Conservation (phyloP, 108 stramenopile species). For the Nannochloropsis granulata region DNA sequence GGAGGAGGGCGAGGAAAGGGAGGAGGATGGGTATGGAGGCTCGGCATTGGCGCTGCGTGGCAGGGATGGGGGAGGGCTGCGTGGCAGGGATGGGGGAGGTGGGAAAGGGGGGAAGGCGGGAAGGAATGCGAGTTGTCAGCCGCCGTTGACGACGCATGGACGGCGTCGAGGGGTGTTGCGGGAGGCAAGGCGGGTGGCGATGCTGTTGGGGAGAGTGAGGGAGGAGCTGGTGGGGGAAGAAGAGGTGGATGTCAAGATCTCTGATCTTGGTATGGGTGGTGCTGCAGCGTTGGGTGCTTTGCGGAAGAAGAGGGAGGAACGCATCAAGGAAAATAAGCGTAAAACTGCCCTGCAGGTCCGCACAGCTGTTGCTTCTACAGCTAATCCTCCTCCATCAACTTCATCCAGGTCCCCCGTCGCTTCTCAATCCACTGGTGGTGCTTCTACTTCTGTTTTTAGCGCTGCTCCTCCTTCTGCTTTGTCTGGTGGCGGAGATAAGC, state of each 20-base stretch:
- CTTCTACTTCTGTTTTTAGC: too few species aligned
- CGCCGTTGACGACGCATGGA: not conserved
- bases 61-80: not conserved
- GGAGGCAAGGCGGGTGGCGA: not conserved
- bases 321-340: not conserved
- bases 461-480: too few species aligned
- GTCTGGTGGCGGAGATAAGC: too few species aligned
- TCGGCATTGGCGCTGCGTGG: not conserved
- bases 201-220: not conserved
- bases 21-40: not conserved
- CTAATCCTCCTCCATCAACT: not conserved
- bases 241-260: not conserved
- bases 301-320: not conserved
- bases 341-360: not conserved
- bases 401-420: too few species aligned
- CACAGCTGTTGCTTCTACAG: not conserved
- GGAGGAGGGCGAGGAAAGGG: not conserved
- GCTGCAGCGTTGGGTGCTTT: not conserved
- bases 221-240: not conserved
- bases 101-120: too few species aligned
- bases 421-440: too few species aligned
- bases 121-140: not conserved
- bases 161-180: not conserved
- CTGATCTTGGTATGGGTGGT: not conserved
- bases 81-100: not conserved